These are phyloP conservation scores for Eucalyptus lansdowneana DNA, from an alignment of 345 rosid species.

Conservation along the genomic window DNA sequence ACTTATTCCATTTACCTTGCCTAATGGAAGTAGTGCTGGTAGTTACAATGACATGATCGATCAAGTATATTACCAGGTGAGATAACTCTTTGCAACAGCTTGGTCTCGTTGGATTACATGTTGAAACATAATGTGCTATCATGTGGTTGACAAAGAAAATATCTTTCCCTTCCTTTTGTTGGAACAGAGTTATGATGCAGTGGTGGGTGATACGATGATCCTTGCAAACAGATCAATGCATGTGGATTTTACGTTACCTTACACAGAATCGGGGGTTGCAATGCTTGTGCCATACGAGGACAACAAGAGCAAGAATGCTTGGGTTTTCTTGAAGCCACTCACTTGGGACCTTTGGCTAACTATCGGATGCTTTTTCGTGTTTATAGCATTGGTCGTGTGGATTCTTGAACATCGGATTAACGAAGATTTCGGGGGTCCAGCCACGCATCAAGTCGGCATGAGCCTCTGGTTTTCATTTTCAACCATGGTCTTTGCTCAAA, in stretches of 20 bases:
- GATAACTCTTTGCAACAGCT: not conserved
- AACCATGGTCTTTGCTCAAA: not conserved
- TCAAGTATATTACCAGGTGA: not conserved
- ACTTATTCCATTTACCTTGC: not conserved
- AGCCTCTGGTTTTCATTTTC: not conserved
- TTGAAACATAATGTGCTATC: not conserved
- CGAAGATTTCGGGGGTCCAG: not conserved
- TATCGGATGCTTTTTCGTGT: not conserved
- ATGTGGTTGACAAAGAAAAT: not conserved
- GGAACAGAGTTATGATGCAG: not conserved
- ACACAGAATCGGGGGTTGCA: not conserved
- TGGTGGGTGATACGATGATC: not conserved
- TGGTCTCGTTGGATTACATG: not conserved
- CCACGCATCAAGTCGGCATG: not conserved
- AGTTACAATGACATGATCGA: not conserved
- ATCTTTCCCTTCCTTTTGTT: not conserved
- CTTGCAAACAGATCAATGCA: not conserved
- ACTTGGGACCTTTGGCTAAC: not conserved
- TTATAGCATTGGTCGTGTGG: not conserved
- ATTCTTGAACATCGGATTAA: not conserved
- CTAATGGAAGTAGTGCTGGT: not conserved
- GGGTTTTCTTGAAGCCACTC: not conserved
- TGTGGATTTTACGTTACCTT: not conserved
- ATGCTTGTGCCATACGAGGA: not conserved
- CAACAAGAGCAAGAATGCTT: not conserved